Percentiles rank a stretch among this genome's conserved stretches.
These are phyloP conservation scores for Cucumis cinereus DNA, from an alignment of 306 rosid species.

Conservation along the genomic window DNA sequence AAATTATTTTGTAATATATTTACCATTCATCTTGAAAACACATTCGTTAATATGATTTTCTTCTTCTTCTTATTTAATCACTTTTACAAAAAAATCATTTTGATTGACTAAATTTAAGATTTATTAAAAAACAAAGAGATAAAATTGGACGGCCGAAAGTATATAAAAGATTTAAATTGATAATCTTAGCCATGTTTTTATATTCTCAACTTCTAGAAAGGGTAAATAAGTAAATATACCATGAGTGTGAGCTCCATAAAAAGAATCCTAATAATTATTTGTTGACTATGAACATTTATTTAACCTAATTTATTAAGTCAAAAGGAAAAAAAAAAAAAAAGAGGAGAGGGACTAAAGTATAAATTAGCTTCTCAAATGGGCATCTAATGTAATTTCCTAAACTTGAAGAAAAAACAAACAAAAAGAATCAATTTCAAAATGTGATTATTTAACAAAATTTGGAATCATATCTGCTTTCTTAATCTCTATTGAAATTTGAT, in stretches of 20 bases:
- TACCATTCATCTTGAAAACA: too few species aligned
- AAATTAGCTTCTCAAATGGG: background rate
- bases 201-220: background rate
- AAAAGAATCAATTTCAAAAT: background rate
- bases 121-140: too few species aligned
- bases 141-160: too few species aligned
- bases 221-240: background rate
- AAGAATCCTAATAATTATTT: background rate
- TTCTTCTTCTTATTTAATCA: too few species aligned
- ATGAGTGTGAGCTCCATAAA: background rate
- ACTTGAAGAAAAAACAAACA: background rate
- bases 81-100: too few species aligned
- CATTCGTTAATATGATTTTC: too few species aligned
- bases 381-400: background rate
- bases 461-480: background rate
- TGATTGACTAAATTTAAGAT: too few species aligned
- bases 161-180: too few species aligned
- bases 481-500: background rate
- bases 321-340: background rate
- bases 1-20: too few species aligned
- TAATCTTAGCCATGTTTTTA: too few species aligned
- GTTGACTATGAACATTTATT: background rate
- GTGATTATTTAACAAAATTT: background rate
- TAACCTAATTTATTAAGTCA: background rate
- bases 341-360: background rate